Evolutionary conservation across 352 stramenopile genomes (phyloP), one percentile per base, ranked within the genome.

Genomic region (Phytophthora palmivora): DNA sequence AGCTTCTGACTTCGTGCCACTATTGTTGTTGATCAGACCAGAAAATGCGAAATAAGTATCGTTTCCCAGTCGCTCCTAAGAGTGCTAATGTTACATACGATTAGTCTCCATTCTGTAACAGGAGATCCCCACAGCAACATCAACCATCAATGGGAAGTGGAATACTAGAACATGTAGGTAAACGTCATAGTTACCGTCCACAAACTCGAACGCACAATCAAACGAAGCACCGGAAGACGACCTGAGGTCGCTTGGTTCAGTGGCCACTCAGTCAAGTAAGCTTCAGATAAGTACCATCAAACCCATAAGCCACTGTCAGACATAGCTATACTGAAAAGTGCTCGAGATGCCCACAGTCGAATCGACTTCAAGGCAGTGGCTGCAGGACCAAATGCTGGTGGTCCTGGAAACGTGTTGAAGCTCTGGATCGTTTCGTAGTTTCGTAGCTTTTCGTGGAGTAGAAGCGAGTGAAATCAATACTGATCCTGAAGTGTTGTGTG

Each of bases 401-500:
- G 52, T 9, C 52, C 60, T 69, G 59, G 59, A 48, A n/a, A n/a
- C n/a, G n/a, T n/a, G n/a, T n/a, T n/a, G n/a, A n/a, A n/a, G n/a
- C n/a, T n/a, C n/a, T n/a, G 4, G 38, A 63, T 36, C 52, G 45
- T 4, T 69, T 69, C 19, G 45, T 69, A 15, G 9, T 69, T 10
- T 69, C n/a, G n/a, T n/a, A n/a, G n/a, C n/a, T n/a, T n/a, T 69
- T 22, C 45, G 33, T 32, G 37, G 32, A 0, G 28, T 11, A 9
- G 28, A 43, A n/a, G n/a, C n/a, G 34, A 56, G 4, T 8, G 49
- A 10, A n/a, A 14, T 10, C n/a, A n/a, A n/a, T n/a, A n/a, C n/a
- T n/a, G n/a, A n/a, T 15, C 50, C 55, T n/a, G 44, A 74, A 26
- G 55, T 74, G 4, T 9, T 74, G n/a, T 71, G 66, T 51, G 63